A percentile compares a stretch with the other conserved stretches of the same genome.
Conservation (phyloP, 257 asterid species). For the Solanum sitiens region DNA sequence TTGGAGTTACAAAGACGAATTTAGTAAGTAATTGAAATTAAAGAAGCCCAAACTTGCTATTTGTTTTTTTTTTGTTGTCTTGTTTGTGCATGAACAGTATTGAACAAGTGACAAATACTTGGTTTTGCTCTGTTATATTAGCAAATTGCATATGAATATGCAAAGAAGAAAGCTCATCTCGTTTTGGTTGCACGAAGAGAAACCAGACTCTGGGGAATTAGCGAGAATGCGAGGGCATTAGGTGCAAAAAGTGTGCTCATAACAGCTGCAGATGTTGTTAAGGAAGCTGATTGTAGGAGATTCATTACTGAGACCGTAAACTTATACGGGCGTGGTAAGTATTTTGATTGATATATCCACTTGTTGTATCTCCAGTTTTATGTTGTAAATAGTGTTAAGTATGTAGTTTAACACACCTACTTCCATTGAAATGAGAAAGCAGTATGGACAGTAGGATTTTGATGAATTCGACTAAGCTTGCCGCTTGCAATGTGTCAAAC, state of each 20-base stretch:
- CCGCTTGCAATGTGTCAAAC: background rate
- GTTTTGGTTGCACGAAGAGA: constrained; percentile 86
- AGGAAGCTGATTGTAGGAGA: constrained; percentile 83
- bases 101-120: background rate
- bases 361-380: background rate
- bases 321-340: constrained; percentile 48
- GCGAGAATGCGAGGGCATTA: constrained; percentile 56
- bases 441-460: background rate
- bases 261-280: constrained; percentile 93
- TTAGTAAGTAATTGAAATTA: background rate
- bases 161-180: constrained; percentile 69
- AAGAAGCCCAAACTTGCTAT: background rate
- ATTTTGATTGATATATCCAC: background rate
- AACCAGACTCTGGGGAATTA: constrained; percentile 54
- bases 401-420: background rate
- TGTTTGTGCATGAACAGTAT: background rate
- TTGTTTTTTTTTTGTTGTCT: background rate
- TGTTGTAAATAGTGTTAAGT: background rate
- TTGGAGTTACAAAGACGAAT: too few relatives aligned
- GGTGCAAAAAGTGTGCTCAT: constrained; percentile 60
- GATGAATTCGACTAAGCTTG: too few relatives aligned
- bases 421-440: background rate
- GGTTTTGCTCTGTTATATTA: background rate
- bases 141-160: constrained; percentile 96
- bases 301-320: constrained; percentile 60